Base-by-base conservation (phyloP, 257 asterid genomes). In the Penstemon newberryi region DNA sequence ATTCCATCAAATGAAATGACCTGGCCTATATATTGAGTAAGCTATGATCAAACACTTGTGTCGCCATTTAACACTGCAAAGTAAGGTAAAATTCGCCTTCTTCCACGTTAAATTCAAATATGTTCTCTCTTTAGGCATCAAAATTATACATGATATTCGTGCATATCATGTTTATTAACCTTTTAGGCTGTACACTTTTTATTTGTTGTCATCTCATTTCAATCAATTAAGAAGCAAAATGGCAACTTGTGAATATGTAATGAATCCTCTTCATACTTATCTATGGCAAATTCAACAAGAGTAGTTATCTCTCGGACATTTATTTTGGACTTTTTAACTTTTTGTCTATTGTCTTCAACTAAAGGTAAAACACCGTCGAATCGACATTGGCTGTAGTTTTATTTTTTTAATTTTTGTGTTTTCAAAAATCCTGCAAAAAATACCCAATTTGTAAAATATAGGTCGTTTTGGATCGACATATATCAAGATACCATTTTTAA, bases 51-150 rank as follows among this genome's bases (percentile, higher is more conserved):
- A 61, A 51, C 60, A 53, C 13, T 13, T 70, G 80, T 66, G 70
- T 60, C 73, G 73, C 25, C 60, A 25, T 25, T 62, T 53, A 13
- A 0, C 42, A 5, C 57, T 65, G 55, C 76, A 75, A 18, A 70
- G 7, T 25, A 38, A 41, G 13, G 69, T 49, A 53, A 51, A 70
- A 53, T 57, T 56, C 62, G 3, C 65, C 13, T 37, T 52, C 54
- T 57, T 59, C 73, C 44, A 70, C 64, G 39, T 65, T 71, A 65
- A 41, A 65, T 38, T 70, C 46, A 53, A 74, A 70, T 64, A 70
- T 25, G 33, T 25, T 25, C 33, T 25, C 33, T 25, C 33, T 25
- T 25, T 25, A 25, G 33, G 33, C 33, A 25, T 25, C 33, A 25
- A 25, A 25, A 25, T 25, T 25, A 25, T 25, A 25, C 33, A 25